phyloP scores from a whole-genome alignment of 306 rosid species.

The Rubus parviflorus region DNA sequence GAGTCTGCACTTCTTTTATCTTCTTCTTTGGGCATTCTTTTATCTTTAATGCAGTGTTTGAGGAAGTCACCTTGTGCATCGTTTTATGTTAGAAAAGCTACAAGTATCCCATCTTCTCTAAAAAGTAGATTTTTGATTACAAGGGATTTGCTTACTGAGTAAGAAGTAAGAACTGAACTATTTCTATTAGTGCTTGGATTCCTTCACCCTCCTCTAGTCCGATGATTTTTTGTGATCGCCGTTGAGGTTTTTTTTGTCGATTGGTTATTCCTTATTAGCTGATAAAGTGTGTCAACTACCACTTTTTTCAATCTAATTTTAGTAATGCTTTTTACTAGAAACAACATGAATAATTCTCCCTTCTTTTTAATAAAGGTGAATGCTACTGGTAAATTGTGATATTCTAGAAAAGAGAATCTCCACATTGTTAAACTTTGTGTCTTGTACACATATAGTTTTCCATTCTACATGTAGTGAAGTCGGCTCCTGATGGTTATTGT shows the following conservation, averaged over 20 bases:
- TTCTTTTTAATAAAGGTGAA: neutral
- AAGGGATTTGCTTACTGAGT: neutral
- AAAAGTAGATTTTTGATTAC: neutral
- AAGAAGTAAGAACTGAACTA: neutral
- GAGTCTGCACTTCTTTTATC: neutral
- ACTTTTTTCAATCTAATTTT: neutral
- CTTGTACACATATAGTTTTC: slow-evolving; percentile 20
- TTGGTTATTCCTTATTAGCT: neutral
- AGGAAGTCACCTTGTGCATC: neutral
- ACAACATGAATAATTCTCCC: neutral
- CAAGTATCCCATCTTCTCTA: neutral
- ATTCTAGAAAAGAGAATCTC: neutral
- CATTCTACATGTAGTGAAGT: slow-evolving; percentile 21
- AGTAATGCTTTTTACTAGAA: neutral
- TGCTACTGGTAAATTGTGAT: neutral
- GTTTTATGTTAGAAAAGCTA: neutral
- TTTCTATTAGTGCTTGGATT: neutral
- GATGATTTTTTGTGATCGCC: neutral
- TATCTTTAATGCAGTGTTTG: neutral
- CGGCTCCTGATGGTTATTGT: slow-evolving; percentile 27
- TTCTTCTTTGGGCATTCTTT: neutral
- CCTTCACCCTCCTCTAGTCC: neutral
- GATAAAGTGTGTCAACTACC: neutral
- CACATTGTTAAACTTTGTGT: neutral
- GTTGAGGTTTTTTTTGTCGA: neutral